These are phyloP conservation scores for Diplodia sapinea DNA, from an alignment of 2,329 filamentous ascomycete genomes.

Conservation along the genomic window DNA sequence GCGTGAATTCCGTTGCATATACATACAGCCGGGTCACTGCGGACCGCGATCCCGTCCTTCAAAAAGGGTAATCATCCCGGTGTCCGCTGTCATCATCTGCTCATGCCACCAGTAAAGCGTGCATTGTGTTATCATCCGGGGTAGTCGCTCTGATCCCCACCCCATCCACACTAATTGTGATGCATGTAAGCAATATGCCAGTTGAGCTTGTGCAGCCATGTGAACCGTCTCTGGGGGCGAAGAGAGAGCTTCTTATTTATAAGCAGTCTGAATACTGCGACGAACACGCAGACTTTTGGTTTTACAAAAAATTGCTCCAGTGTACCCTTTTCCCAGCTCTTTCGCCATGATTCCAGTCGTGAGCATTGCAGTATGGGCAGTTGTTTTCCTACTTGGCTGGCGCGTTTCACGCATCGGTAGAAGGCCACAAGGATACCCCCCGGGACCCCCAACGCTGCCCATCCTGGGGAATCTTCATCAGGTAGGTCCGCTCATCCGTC, in stretches of 20 bases:
- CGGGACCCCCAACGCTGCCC: slow-evolving; percentile 59
- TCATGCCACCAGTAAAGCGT: not conserved
- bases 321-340: not conserved
- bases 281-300: not conserved
- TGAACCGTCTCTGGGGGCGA: slow-evolving; percentile 6
- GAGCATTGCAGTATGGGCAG: not conserved
- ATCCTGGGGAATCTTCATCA: slow-evolving; percentile 60
- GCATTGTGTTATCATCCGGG: not conserved
- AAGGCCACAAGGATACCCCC: slow-evolving; percentile 50
- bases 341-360: not conserved
- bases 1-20: not conserved
- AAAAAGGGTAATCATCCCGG: not conserved
- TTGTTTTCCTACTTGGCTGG: slow-evolving; percentile 18
- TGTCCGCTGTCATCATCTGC: slow-evolving; percentile 5
- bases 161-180: not conserved
- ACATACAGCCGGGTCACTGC: not conserved
- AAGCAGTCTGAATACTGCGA: not conserved
- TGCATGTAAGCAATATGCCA: slow-evolving; percentile 4
- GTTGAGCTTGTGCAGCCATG: slow-evolving; percentile 5
- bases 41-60: not conserved
- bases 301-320: not conserved
- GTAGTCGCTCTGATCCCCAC: not conserved
- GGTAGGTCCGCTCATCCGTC: slow-evolving; percentile 21
- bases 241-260: not conserved
- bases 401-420: slow-evolving; percentile 31